Conservation (phyloP, 192 early-diverging fungal genomes). For the Geosiphon pyriformis region DNA sequence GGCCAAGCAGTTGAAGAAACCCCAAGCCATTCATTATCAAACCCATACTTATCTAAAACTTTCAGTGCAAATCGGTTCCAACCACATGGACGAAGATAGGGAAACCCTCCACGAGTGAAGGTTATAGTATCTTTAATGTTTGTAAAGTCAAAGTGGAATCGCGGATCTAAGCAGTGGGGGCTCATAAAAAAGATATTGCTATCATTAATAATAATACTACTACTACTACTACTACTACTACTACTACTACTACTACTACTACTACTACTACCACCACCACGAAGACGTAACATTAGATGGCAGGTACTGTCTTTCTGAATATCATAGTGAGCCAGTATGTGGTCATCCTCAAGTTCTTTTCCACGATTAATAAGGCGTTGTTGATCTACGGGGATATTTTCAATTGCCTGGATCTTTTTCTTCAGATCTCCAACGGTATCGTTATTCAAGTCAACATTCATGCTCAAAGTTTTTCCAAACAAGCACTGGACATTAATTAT, state of each 20-base stretch:
- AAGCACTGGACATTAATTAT: conserved; percentile 76
- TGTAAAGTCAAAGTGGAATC: conserved; percentile 7
- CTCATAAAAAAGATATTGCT: background rate
- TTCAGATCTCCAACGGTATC: conserved; percentile 74
- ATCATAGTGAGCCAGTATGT: conserved; percentile 69
- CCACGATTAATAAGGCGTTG: conserved; percentile 78
- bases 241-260: too few species aligned
- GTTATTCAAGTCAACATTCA: conserved; percentile 70
- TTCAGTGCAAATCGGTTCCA: conserved; percentile 16
- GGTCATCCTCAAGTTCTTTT: conserved; percentile 74
- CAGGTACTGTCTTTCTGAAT: conserved; percentile 71
- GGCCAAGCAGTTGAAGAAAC: background rate
- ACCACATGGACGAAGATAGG: conserved; percentile 5
- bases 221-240: too few species aligned
- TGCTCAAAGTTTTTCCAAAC: conserved; percentile 72
- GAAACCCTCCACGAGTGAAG: background rate
- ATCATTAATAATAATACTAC: too few species aligned
- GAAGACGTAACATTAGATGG: conserved; percentile 63
- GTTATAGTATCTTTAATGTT: background rate
- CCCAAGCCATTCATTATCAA: conserved; percentile 13
- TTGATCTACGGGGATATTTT: conserved; percentile 73
- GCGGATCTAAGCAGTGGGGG: background rate
- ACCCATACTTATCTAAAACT: conserved; percentile 1
- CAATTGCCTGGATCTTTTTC: conserved; percentile 77
- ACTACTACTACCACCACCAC: conserved; percentile 58